phyloP scores from a whole-genome alignment of 495 filamentous ascomycete genomes.

The Penicillium silybi region DNA sequence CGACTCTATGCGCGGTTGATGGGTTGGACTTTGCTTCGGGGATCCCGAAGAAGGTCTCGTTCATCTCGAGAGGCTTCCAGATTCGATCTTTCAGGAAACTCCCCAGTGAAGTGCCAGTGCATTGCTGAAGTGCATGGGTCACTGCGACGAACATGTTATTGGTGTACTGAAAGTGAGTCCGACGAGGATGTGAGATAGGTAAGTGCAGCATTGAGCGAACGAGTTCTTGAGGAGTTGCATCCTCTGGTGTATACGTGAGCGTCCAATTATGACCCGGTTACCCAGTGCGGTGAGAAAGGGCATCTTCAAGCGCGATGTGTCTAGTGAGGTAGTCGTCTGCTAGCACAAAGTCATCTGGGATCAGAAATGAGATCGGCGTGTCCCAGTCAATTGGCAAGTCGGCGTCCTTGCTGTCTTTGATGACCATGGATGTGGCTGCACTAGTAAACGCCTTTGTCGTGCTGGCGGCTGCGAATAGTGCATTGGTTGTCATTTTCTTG shows the following conservation, averaged over 20 bases:
- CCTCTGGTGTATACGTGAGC: not conserved
- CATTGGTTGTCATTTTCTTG: conserved; percentile 41
- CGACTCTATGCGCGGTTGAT: conserved; percentile 1
- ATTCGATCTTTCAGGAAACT: conserved; percentile 36
- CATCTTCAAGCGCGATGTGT: conserved; percentile 47
- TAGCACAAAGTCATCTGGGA: conserved; percentile 53
- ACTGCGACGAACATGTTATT: conserved; percentile 49
- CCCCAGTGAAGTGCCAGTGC: conserved; percentile 37
- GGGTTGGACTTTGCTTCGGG: conserved; percentile 11
- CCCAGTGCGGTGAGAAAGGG: conserved; percentile 48
- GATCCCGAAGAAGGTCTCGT: conserved; percentile 29
- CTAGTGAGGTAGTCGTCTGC: conserved; percentile 37
- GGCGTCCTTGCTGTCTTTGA: conserved; percentile 34
- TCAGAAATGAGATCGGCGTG: conserved; percentile 45
- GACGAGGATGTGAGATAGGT: conserved; percentile 30
- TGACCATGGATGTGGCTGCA: conserved; percentile 43
- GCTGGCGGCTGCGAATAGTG: conserved; percentile 41
- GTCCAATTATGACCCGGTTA: conserved; percentile 34
- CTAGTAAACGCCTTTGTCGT: conserved; percentile 58
- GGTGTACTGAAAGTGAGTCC: conserved; percentile 43
- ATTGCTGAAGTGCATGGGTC: conserved; percentile 38
- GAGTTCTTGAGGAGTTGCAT: conserved; percentile 9
- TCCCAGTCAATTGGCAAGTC: conserved; percentile 39
- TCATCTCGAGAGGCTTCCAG: conserved; percentile 51
- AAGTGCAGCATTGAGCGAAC: conserved; percentile 37